These are phyloP conservation scores for Podaxis sp. DNA, from an alignment of 768 basidiomycete genomes.

Conservation along the genomic window DNA sequence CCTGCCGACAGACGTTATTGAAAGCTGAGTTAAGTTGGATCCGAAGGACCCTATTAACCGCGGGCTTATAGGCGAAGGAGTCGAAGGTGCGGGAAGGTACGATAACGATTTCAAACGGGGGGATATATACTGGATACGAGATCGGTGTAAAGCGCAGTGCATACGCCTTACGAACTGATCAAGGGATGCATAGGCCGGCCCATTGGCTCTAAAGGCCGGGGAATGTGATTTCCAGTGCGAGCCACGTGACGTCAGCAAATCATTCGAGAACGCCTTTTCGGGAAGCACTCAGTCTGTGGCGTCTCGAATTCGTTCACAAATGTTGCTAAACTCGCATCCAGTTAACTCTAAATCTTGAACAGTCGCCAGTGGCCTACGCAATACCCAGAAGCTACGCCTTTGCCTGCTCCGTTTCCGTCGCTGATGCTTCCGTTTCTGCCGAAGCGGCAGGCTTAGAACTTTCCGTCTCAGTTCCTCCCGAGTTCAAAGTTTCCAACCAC, in stretches of 20 bases:
- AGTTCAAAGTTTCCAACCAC: slow-evolving; percentile 54
- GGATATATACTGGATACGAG: not conserved
- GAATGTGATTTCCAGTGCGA: not conserved
- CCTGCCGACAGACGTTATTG: not conserved
- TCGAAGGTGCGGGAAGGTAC: not conserved
- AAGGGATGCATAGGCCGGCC: not conserved
- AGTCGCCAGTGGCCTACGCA: not conserved
- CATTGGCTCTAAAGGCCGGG: not conserved
- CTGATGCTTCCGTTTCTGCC: not conserved
- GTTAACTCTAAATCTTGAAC: not conserved
- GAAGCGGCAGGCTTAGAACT: not conserved
- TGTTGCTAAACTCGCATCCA: not conserved
- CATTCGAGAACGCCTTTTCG: not conserved
- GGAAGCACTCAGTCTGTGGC: not conserved
- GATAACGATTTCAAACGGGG: not conserved
- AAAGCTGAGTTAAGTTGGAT: not conserved
- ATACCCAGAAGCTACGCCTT: not conserved
- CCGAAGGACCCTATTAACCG: not conserved
- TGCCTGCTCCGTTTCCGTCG: not conserved
- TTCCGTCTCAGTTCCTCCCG: slow-evolving; percentile 29
- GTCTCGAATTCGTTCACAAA: no score
- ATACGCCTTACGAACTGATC: not conserved
- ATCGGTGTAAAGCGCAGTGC: not conserved
- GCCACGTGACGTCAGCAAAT: not conserved
- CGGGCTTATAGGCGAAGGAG: not conserved